Percentiles rank a stretch among this genome's conserved stretches.
phyloP scores from a whole-genome alignment of 1,284 basidiomycete species.

The Volvariella surrecta region DNA sequence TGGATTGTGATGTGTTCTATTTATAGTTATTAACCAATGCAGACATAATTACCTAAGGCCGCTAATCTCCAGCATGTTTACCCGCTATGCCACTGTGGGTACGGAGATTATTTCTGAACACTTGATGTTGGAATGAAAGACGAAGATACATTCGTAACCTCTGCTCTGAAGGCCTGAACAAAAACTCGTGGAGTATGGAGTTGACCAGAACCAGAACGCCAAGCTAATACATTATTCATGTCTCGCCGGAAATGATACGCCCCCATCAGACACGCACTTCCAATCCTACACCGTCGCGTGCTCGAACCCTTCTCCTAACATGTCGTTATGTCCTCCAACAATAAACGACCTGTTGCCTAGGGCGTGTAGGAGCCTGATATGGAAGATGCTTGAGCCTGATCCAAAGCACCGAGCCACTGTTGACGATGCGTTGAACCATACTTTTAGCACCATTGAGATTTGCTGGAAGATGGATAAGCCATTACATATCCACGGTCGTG shows the following conservation, averaged over 20 bases:
- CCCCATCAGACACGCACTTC: slow-evolving; percentile 78
- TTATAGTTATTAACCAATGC: no score
- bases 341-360: slow-evolving; percentile 87
- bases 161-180: no score
- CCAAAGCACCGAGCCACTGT: slow-evolving; percentile 74
- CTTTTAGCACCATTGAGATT: slow-evolving; percentile 73
- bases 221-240: no score
- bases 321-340: slow-evolving; percentile 54
- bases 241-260: slow-evolving; percentile 97
- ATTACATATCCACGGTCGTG: slow-evolving; percentile 61
- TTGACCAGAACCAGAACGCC: no score
- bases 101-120: no score
- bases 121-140: no score
- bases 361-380: slow-evolving; percentile 77
- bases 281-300: slow-evolving; percentile 75
- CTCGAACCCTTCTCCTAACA: slow-evolving; percentile 25
- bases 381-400: slow-evolving; percentile 95
- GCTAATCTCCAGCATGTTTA: no score
- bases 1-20: no score
- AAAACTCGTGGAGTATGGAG: no score
- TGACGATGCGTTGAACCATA: slow-evolving; percentile 78
- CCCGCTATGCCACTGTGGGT: no score
- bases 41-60: no score
- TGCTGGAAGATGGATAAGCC: slow-evolving; percentile 56
- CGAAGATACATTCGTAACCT: no score